phyloP scores from a whole-genome alignment of 2,329 filamentous ascomycete species.

The Ophiosphaerella narmari region DNA sequence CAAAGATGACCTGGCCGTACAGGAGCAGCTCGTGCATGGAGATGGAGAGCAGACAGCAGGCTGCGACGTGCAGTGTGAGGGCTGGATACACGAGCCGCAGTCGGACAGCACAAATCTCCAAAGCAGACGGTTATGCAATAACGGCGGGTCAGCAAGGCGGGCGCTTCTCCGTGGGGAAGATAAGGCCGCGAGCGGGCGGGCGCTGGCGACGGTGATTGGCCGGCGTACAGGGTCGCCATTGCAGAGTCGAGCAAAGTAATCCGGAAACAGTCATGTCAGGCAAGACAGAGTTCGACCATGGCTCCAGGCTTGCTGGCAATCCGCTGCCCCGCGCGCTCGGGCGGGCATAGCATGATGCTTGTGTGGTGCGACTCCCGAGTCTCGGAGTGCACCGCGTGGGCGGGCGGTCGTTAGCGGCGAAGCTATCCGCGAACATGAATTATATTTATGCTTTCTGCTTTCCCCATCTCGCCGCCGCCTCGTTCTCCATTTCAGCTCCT shows the following conservation, averaged over 20 bases:
- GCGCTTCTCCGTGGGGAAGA: conserved; percentile 31
- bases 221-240: conserved; percentile 15
- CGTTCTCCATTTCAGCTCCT: neutral
- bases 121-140: conserved; percentile 30
- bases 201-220: conserved; percentile 24
- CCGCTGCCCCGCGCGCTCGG: conserved; percentile 14
- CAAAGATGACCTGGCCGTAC: conserved; percentile 61
- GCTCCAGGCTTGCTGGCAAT: too few species aligned
- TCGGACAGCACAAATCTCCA: conserved; percentile 10
- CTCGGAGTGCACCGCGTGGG: conserved; percentile 1
- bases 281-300: too few species aligned
- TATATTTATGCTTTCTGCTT: conserved; percentile 29
- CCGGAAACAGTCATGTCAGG: conserved; percentile 1
- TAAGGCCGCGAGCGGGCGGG: conserved; percentile 21
- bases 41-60: neutral
- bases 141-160: conserved; percentile 23
- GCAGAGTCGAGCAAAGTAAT: conserved; percentile 16
- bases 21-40: conserved; percentile 67
- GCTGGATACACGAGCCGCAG: conserved; percentile 13
- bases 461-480: conserved; percentile 7
- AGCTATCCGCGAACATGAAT: conserved; percentile 17
- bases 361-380: conserved; percentile 1
- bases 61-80: neutral
- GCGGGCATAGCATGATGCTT: conserved; percentile 28
- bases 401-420: conserved; percentile 20